Evolutionary conservation across 805 yeast genomes (phyloP).

Genomic region (Candida koratica): DNA sequence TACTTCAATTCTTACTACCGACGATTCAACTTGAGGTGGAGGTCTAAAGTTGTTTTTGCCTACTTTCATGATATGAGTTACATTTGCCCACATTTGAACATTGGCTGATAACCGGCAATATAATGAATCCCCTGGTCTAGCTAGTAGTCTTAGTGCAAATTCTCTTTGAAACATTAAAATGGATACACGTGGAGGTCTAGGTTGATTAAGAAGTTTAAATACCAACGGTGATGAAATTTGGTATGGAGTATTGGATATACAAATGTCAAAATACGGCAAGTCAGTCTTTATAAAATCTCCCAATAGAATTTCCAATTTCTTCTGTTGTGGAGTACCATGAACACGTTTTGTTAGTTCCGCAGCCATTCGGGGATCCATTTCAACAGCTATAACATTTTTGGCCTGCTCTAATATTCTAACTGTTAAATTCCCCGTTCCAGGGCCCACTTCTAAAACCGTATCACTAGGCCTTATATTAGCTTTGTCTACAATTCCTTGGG

Average conservation of each 20-base stretch:
- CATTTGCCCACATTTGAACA: slow-evolving; percentile 99
- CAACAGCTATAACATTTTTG: slow-evolving; percentile 89
- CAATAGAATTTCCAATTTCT: slow-evolving; percentile 82
- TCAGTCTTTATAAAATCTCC: slow-evolving; percentile 98
- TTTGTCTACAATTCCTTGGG: slow-evolving; percentile 97
- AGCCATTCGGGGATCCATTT: slow-evolving; percentile 99
- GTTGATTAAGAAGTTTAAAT: slow-evolving; percentile 84
- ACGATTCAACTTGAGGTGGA: slow-evolving; percentile 97
- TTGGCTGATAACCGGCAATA: slow-evolving; percentile 93
- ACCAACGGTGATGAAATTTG: slow-evolving; percentile 97
- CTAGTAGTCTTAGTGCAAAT: slow-evolving; percentile 87
- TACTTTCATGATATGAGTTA: slow-evolving; percentile 96
- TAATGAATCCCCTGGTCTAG: slow-evolving; percentile 93
- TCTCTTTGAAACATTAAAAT: slow-evolving; percentile 97
- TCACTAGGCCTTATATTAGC: slow-evolving; percentile 92
- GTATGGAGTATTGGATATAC: slow-evolving; percentile 96
- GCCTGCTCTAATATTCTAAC: slow-evolving; percentile 91
- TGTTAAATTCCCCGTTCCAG: slow-evolving; percentile 98
- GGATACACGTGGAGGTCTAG: slow-evolving; percentile 91
- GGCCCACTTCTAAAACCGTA: slow-evolving; percentile 93
- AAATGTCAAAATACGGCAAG: slow-evolving; percentile 89
- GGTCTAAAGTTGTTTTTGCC: slow-evolving; percentile 96
- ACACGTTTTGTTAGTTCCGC: slow-evolving; percentile 97
- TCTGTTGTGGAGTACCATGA: slow-evolving; percentile 92
- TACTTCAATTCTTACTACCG: slow-evolving; percentile 90